phyloP scores from a whole-genome alignment of 768 basidiomycete species.

The Pilatotrama ljubarskyi region DNA sequence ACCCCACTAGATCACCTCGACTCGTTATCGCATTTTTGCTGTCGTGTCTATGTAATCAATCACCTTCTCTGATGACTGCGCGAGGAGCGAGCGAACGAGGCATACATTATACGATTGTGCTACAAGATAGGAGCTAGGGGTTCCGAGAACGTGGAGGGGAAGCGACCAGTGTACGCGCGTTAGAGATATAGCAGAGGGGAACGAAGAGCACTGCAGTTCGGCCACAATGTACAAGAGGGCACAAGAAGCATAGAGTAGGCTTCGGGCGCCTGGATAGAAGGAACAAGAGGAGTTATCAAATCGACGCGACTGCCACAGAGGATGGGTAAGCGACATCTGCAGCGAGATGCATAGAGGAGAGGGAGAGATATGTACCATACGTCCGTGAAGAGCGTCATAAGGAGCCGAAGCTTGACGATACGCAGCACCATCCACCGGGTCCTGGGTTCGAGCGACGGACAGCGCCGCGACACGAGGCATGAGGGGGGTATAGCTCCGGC shows the following conservation, averaged over 20 bases:
- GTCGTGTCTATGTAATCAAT: not conserved
- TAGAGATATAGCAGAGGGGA: not conserved
- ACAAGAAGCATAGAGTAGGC: not conserved
- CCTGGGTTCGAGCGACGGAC: no score
- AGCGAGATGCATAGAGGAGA: no score
- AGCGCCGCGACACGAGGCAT: no score
- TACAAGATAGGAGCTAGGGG: not conserved
- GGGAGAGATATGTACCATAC: no score
- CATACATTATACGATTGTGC: not conserved
- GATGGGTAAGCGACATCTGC: no score
- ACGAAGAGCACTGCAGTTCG: not conserved
- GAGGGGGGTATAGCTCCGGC: not conserved
- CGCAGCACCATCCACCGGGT: no score
- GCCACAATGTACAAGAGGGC: not conserved
- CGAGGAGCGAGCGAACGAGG: not conserved
- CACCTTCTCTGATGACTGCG: not conserved
- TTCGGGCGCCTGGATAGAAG: not conserved
- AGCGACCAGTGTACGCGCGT: no score
- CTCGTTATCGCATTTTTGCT: no score
- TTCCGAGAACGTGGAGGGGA: no score
- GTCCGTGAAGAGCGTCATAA: no score
- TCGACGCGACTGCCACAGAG: not conserved
- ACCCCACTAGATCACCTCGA: not conserved
- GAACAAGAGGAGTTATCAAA: not conserved
- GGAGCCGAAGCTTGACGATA: no score